Evolutionary conservation across 305 asterid genomes (phyloP).

Genomic region (Salvia sclarea): DNA sequence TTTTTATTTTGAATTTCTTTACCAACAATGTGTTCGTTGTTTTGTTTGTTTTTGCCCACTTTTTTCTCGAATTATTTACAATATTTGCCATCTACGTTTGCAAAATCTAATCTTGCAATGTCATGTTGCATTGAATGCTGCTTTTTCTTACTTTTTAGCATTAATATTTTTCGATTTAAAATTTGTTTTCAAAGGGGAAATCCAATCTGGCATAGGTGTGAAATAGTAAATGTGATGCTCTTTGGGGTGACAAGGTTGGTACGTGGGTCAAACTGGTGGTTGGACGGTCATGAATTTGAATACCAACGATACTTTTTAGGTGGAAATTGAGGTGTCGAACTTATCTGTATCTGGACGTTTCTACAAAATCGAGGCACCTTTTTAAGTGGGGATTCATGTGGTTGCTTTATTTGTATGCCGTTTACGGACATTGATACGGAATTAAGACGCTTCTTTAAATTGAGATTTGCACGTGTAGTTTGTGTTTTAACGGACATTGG

Average conservation of each 20-base stretch:
- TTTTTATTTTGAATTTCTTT: not conserved
- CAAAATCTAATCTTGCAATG: not conserved
- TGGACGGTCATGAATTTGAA: not conserved
- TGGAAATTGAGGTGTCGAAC: too few species aligned
- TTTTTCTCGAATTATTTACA: not conserved
- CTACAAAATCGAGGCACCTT: too few species aligned
- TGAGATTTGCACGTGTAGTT: not conserved
- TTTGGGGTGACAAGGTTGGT: not conserved
- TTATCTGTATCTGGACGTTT: too few species aligned
- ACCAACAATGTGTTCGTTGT: not conserved
- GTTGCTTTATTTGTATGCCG: not conserved
- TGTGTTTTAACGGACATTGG: not conserved
- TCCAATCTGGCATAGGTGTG: not conserved
- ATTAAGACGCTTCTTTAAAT: not conserved
- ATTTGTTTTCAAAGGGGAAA: too few species aligned
- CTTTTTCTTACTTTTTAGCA: too few species aligned
- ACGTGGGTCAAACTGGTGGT: not conserved
- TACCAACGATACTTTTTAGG: not conserved
- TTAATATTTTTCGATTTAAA: too few species aligned
- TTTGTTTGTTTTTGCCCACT: not conserved
- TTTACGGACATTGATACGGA: not conserved
- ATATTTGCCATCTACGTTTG: not conserved
- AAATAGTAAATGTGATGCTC: not conserved
- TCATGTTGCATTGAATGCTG: not conserved
- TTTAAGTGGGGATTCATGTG: not conserved